Conservation (phyloP, 352 stramenopile species). For the Globisporangium orthogonon region DNA sequence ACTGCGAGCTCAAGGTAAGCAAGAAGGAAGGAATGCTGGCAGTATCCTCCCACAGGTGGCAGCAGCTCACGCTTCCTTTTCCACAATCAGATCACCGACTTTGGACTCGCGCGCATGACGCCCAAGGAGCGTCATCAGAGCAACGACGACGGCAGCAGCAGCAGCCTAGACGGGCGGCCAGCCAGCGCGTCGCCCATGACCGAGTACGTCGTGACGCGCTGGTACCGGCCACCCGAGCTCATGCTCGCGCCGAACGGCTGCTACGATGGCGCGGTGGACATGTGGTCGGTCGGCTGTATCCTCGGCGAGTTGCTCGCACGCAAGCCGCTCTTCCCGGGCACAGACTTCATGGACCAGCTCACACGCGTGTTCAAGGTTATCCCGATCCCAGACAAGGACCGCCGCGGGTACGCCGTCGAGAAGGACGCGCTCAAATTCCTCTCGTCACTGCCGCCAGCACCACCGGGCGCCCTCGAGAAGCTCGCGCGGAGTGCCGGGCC, state of each 20-base stretch:
- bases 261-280: slow-evolving; percentile 87
- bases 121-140: slow-evolving; percentile 11
- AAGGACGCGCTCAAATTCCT: slow-evolving; percentile 66
- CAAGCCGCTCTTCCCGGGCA: slow-evolving; percentile 69
- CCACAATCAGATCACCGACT: slow-evolving; percentile 47
- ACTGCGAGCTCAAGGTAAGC: slow-evolving; percentile 58
- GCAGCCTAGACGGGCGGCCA: slow-evolving; percentile 14
- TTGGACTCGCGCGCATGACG: slow-evolving; percentile 62
- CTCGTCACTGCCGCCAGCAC: slow-evolving; percentile 23
- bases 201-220: slow-evolving; percentile 85
- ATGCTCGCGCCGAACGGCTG: slow-evolving; percentile 87
- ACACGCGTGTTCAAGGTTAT: slow-evolving; percentile 76
- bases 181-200: slow-evolving; percentile 52
- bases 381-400: slow-evolving; percentile 24
- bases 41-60: neutral
- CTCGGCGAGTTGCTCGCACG: slow-evolving; percentile 73
- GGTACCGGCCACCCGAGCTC: slow-evolving; percentile 88
- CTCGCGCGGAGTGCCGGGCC: slow-evolving; percentile 48
- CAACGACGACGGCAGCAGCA: neutral
- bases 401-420: slow-evolving; percentile 13
- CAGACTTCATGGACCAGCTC: slow-evolving; percentile 80
- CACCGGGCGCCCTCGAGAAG: slow-evolving; percentile 34
- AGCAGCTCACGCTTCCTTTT: neutral
- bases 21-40: neutral
- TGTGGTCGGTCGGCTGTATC: slow-evolving; percentile 88